phyloP scores from a whole-genome alignment of 441 rosid species.

The Populus hybrid region DNA sequence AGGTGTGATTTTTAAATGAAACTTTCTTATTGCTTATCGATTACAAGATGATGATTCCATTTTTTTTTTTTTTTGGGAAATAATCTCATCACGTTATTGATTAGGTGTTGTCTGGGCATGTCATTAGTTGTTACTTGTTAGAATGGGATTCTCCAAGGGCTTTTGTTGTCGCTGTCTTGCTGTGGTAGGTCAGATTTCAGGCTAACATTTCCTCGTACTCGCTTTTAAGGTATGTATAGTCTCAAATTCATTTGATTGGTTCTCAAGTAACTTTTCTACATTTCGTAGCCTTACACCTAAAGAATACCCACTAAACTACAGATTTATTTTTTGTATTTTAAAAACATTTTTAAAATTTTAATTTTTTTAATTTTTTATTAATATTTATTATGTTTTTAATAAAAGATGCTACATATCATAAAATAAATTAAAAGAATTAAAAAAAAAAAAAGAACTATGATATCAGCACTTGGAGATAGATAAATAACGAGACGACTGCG shows the following conservation, averaged over 20 bases:
- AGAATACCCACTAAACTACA: background rate
- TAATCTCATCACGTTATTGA: background rate
- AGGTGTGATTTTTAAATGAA: background rate
- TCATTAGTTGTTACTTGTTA: background rate
- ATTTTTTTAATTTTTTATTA: too few species aligned
- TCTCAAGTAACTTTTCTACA: background rate
- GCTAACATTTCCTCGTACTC: background rate
- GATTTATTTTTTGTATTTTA: too few species aligned
- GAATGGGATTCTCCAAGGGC: background rate
- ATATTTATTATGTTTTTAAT: too few species aligned
- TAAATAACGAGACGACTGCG: background rate
- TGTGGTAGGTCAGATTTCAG: background rate
- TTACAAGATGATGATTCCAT: background rate
- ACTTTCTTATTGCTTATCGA: background rate
- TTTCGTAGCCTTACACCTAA: background rate
- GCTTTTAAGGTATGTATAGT: background rate
- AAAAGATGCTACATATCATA: too few species aligned
- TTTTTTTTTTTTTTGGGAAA: background rate
- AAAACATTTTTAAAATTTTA: too few species aligned
- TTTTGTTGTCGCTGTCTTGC: background rate
- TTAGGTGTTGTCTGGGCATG: background rate
- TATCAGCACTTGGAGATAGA: background rate
- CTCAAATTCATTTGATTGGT: background rate
- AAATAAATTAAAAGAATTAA: too few species aligned
- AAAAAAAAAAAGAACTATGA: background rate